Percentiles rank a stretch among this genome's conserved stretches.
phyloP scores from a whole-genome alignment of 495 filamentous ascomycete species.

The Amorphotheca resinae region DNA sequence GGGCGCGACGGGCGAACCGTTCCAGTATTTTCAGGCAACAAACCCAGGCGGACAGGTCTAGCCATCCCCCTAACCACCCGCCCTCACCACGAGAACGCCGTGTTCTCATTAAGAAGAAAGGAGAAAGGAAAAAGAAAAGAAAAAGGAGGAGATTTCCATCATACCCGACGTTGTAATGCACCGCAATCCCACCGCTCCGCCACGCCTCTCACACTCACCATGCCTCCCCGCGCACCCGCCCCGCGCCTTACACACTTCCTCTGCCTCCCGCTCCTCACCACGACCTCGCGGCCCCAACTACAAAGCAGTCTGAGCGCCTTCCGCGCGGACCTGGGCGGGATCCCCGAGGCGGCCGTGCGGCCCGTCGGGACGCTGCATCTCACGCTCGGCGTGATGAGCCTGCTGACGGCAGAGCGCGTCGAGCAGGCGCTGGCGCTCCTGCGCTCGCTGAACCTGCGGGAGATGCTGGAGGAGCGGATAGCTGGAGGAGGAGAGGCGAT shows the following conservation, averaged over 20 bases:
- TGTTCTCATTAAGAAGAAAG: too few relatives aligned
- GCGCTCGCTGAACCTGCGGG: slow-evolving; percentile 35
- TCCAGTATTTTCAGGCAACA: too few relatives aligned
- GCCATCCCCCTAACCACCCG: too few relatives aligned
- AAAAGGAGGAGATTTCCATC: too few relatives aligned
- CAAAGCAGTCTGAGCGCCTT: slow-evolving; percentile 47
- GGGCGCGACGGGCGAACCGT: too few relatives aligned
- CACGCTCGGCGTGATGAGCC: slow-evolving; percentile 79
- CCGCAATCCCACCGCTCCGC: too few relatives aligned
- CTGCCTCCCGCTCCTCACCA: slow-evolving; percentile 64
- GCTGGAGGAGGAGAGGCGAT: not conserved
- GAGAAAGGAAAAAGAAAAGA: too few relatives aligned
- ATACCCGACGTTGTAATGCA: too few relatives aligned
- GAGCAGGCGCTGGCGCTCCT: slow-evolving; percentile 47
- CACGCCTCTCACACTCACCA: too few relatives aligned
- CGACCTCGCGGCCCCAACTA: slow-evolving; percentile 49
- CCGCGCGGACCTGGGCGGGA: slow-evolving; percentile 35
- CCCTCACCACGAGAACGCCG: too few relatives aligned
- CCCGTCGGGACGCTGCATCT: slow-evolving; percentile 75
- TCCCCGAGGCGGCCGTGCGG: slow-evolving; percentile 41
- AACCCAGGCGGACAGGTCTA: too few relatives aligned
- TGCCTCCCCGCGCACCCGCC: too few relatives aligned
- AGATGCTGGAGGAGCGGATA: slow-evolving; percentile 28
- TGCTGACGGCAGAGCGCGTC: slow-evolving; percentile 42
- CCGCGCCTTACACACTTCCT: slow-evolving; percentile 70